Percentiles rank a stretch among this genome's conserved stretches.
These are phyloP conservation scores for Sordariomycetes sp. DNA, from an alignment of 2,329 filamentous ascomycete species.

Conservation along the genomic window DNA sequence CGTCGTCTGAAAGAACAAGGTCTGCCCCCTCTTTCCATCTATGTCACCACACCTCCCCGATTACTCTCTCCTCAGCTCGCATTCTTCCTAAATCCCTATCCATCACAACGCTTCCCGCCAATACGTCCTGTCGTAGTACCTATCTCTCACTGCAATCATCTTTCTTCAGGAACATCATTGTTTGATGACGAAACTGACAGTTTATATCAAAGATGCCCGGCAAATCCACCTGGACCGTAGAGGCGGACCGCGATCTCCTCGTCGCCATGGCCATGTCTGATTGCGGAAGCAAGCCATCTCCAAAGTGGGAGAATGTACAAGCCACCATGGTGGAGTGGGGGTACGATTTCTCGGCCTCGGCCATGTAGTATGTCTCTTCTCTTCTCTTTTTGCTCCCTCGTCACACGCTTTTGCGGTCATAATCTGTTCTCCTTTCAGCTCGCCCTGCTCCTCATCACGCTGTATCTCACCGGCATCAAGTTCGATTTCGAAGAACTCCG, in stretches of 20 bases:
- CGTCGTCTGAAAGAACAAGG: neutral
- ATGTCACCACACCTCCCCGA: neutral
- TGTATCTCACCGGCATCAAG: too few species aligned
- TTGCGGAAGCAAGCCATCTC: slow-evolving; percentile 12
- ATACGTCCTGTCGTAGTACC: too few species aligned
- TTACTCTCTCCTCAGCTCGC: neutral
- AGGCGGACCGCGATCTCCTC: slow-evolving; percentile 1
- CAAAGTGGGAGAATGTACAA: slow-evolving; percentile 21
- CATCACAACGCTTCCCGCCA: neutral
- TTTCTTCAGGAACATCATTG: too few species aligned
- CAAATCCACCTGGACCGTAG: neutral
- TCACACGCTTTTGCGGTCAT: slow-evolving; percentile 5
- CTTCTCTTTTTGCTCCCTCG: slow-evolving; percentile 1
- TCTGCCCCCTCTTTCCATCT: neutral
- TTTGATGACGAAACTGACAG: too few species aligned
- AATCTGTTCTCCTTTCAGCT: neutral
- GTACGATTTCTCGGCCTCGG: slow-evolving; percentile 20
- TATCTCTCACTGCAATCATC: too few species aligned
- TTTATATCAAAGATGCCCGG: neutral
- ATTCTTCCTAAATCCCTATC: neutral
- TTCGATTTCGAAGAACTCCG: too few species aligned
- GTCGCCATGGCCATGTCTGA: slow-evolving; percentile 20
- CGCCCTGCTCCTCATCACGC: too few species aligned
- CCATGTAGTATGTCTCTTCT: slow-evolving; percentile 19
- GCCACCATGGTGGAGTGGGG: slow-evolving; percentile 20